phyloP scores from a whole-genome alignment of 1,284 basidiomycete genomes.

The Bondarzewia mesenterica region DNA sequence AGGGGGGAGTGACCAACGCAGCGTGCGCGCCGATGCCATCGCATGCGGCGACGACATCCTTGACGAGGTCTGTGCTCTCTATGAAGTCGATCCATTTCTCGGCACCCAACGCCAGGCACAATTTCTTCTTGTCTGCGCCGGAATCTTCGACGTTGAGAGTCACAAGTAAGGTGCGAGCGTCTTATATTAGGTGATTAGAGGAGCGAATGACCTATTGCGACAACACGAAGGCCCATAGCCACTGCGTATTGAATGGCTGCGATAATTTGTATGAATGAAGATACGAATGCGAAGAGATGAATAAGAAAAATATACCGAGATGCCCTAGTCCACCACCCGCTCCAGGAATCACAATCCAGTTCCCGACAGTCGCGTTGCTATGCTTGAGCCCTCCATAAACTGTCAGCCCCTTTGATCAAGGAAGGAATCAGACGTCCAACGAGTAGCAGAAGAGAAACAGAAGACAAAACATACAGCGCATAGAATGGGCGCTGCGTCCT shows the following conservation, averaged over 20 bases:
- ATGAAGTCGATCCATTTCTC: conserved; percentile 70
- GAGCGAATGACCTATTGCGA: conserved; percentile 47
- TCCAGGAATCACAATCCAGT: conserved; percentile 65
- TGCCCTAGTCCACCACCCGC: conserved; percentile 59
- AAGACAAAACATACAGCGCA: conserved; percentile 41
- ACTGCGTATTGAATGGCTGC: conserved; percentile 59
- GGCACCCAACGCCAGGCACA: conserved; percentile 55
- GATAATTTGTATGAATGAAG: conserved; percentile 9
- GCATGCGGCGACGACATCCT: conserved; percentile 45
- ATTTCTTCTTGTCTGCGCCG: conserved; percentile 53
- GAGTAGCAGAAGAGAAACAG: too few relatives aligned
- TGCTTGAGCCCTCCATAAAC: conserved; percentile 66
- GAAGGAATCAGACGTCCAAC: too few relatives aligned
- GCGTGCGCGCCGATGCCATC: conserved; percentile 64
- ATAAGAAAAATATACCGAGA: conserved; percentile 28
- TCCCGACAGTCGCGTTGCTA: conserved; percentile 41
- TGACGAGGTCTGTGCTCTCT: conserved; percentile 37
- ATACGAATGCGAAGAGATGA: background rate
- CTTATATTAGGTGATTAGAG: background rate
- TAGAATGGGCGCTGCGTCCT: conserved; percentile 55
- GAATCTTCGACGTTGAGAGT: conserved; percentile 34
- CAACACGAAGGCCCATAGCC: conserved; percentile 55
- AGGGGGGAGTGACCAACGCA: conserved; percentile 45
- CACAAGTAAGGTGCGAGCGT: background rate
- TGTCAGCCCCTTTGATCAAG: conserved; percentile 45